Evolutionary conservation across 768 basidiomycete species (phyloP).

Genomic region (Mycena venus): DNA sequence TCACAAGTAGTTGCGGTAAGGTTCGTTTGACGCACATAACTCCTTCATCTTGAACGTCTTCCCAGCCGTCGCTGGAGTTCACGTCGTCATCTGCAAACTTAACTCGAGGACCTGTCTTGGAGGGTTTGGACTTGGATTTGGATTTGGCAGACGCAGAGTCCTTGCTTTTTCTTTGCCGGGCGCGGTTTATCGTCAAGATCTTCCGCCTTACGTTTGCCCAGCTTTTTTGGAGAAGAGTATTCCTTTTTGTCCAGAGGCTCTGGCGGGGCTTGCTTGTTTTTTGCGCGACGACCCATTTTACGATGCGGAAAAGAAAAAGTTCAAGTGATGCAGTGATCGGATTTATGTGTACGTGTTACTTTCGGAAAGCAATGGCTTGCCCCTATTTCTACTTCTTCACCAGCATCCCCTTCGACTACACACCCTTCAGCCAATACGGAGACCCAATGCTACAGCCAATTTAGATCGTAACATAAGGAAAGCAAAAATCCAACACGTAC

Average conservation of each 20-base stretch:
- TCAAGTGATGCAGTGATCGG: conserved; percentile 23
- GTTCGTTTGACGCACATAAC: conserved; percentile 58
- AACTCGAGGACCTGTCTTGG: conserved; percentile 40
- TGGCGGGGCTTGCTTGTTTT: conserved; percentile 86
- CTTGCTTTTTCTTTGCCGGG: conserved; percentile 64
- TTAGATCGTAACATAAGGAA: neutral
- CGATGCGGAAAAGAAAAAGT: conserved; percentile 32
- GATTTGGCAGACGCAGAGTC: conserved; percentile 41
- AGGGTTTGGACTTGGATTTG: conserved; percentile 38
- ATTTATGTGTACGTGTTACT: conserved; percentile 37
- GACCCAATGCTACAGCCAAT: conserved; percentile 63
- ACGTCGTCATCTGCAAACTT: conserved; percentile 45
- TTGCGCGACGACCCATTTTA: conserved; percentile 86
- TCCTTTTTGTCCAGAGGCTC: conserved; percentile 63
- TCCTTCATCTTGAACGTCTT: conserved; percentile 67
- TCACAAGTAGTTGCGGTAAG: conserved; percentile 44
- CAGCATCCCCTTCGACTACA: neutral
- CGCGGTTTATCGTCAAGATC: conserved; percentile 49
- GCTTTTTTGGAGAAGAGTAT: conserved; percentile 64
- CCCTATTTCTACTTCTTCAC: conserved; percentile 8
- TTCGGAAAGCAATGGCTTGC: conserved; percentile 16
- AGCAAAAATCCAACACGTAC: neutral
- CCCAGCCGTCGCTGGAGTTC: conserved; percentile 68
- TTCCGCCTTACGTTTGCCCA: conserved; percentile 82
- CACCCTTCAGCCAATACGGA: conserved; percentile 77